Percentiles rank a stretch among this genome's conserved stretches.
Conservation (phyloP, 2,329 filamentous ascomycete species). For the Apiospora sp. region DNA sequence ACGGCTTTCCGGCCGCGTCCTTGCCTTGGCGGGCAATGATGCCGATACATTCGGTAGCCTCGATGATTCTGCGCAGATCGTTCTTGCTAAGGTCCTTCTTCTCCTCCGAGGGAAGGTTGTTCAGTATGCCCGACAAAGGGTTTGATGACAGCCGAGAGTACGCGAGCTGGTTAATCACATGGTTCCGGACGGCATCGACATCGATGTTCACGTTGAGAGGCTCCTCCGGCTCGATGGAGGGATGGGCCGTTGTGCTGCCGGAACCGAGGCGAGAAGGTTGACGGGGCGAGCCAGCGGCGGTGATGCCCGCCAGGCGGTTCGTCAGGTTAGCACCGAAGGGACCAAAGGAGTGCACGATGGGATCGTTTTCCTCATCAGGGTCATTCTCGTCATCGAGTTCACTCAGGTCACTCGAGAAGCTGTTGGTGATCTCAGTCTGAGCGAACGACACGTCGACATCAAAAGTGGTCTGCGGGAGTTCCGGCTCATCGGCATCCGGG, state of each 20-base stretch:
- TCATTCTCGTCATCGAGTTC: slow-evolving; percentile 71
- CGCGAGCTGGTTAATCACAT: slow-evolving; percentile 93
- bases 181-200: slow-evolving; percentile 71
- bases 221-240: slow-evolving; percentile 40
- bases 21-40: slow-evolving; percentile 92
- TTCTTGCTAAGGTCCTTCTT: slow-evolving; percentile 66
- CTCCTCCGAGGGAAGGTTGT: slow-evolving; percentile 77
- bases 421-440: slow-evolving; percentile 58
- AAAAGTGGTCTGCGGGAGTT: slow-evolving; percentile 46
- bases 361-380: slow-evolving; percentile 93
- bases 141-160: slow-evolving; percentile 93
- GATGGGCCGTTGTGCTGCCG: slow-evolving; percentile 34
- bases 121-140: slow-evolving; percentile 87
- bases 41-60: slow-evolving; percentile 80
- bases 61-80: slow-evolving; percentile 75
- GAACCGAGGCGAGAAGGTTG: slow-evolving; percentile 38
- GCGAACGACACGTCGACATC: slow-evolving; percentile 52
- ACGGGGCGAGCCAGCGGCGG: slow-evolving; percentile 68
- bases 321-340: slow-evolving; percentile 88
- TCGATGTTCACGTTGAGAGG: slow-evolving; percentile 44
- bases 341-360: slow-evolving; percentile 89
- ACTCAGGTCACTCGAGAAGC: slow-evolving; percentile 66
- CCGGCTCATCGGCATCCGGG: slow-evolving; percentile 62
- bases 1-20: slow-evolving; percentile 89
- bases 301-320: slow-evolving; percentile 81